Percentiles rank a stretch among this genome's conserved stretches.
phyloP scores from a whole-genome alignment of 768 basidiomycete species.

The Hysterangium stoloniferum region DNA sequence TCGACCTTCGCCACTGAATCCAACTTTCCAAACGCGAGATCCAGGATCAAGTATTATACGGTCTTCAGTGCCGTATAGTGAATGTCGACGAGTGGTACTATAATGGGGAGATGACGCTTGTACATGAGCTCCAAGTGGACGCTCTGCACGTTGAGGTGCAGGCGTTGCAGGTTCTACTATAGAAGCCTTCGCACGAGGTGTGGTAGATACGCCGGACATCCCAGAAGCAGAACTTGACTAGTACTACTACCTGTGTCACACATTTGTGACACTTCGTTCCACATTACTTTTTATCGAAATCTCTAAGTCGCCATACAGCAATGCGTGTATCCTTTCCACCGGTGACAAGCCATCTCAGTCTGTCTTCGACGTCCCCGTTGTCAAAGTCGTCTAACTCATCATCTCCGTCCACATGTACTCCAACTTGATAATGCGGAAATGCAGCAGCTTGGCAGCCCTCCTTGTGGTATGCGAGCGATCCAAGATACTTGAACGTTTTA shows the following conservation, averaged over 20 bases:
- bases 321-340: slow-evolving; percentile 42
- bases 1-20: slow-evolving; percentile 91
- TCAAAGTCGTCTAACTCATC: slow-evolving; percentile 17
- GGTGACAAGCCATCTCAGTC: slow-evolving; percentile 27
- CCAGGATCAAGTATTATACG: slow-evolving; percentile 93
- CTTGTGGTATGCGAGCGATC: slow-evolving; percentile 79
- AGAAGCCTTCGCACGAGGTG: slow-evolving; percentile 20
- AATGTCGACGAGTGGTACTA: slow-evolving; percentile 78
- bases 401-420: slow-evolving; percentile 11
- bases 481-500: slow-evolving; percentile 72
- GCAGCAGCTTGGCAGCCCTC: slow-evolving; percentile 63
- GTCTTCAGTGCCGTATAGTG: slow-evolving; percentile 95
- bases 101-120: slow-evolving; percentile 61
- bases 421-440: slow-evolving; percentile 41
- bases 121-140: slow-evolving; percentile 42
- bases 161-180: slow-evolving; percentile 44
- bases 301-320: slow-evolving; percentile 63
- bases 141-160: slow-evolving; percentile 33
- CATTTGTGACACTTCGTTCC: neutral
- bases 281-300: slow-evolving; percentile 31
- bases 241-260: neutral
- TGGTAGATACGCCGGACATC: slow-evolving; percentile 21
- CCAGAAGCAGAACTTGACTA: neutral
- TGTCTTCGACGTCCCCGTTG: slow-evolving; percentile 3
- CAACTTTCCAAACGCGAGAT: slow-evolving; percentile 91